Percentiles rank a stretch among this genome's conserved stretches.
These are phyloP conservation scores for Drechslerella dactyloides DNA, from an alignment of 2,329 filamentous ascomycete species.

Conservation along the genomic window DNA sequence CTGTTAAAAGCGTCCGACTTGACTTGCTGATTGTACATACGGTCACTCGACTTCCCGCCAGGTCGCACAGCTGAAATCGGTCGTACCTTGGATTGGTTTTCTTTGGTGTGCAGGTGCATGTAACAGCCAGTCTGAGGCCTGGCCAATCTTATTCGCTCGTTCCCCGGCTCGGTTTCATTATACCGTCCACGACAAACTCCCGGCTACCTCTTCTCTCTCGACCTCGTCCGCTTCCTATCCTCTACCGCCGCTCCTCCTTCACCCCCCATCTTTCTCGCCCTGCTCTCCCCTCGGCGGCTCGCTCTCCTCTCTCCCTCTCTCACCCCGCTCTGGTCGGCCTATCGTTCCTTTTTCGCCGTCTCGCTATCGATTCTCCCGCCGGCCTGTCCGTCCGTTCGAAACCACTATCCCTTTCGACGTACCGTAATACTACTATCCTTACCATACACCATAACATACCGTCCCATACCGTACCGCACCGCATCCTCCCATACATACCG, in stretches of 20 bases:
- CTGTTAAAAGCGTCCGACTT: too few species aligned
- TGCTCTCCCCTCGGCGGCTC: slow-evolving; percentile 34
- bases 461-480: background rate
- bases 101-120: slow-evolving; percentile 2
- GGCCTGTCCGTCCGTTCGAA: background rate
- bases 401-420: background rate
- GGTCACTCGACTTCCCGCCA: background rate
- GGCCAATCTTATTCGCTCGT: slow-evolving; percentile 52
- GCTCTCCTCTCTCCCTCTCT: slow-evolving; percentile 28
- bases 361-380: slow-evolving; percentile 3
- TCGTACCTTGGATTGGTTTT: background rate
- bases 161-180: slow-evolving; percentile 47
- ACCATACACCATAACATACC: too few species aligned
- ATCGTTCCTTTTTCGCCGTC: slow-evolving; percentile 25
- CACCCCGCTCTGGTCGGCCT: slow-evolving; percentile 44
- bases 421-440: too few species aligned
- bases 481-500: too few species aligned
- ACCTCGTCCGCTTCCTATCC: background rate
- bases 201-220: slow-evolving; percentile 28
- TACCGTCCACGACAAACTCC: slow-evolving; percentile 47
- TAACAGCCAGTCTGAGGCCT: background rate
- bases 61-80: background rate
- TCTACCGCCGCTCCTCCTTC: slow-evolving; percentile 5
- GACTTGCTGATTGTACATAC: too few species aligned
- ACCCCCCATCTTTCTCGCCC: slow-evolving; percentile 10